Evolutionary conservation across 164 flowering plant genomes (phyloP).

Genomic region (Saururus chinensis): DNA sequence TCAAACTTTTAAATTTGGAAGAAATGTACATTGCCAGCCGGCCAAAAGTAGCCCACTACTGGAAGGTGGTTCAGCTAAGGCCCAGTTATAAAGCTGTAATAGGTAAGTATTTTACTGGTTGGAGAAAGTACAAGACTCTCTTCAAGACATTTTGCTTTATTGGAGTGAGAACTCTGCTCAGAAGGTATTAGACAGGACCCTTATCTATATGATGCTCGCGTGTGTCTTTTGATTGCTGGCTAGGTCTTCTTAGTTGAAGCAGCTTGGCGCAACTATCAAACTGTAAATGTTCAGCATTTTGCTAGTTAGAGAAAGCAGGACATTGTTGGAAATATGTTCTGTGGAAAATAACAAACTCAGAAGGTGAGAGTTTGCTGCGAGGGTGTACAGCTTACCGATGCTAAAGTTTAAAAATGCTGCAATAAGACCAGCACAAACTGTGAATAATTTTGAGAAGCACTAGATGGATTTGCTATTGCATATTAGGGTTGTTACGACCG

Average conservation of each 20-base stretch:
- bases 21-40: conserved; percentile 51
- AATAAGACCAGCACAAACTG: too few species aligned
- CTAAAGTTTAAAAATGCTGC: too few species aligned
- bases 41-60: conserved; percentile 55
- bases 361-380: too few species aligned
- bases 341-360: too few species aligned
- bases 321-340: neutral
- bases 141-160: conserved; percentile 59
- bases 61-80: conserved; percentile 50
- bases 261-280: neutral
- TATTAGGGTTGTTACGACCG: too few species aligned
- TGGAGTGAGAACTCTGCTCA: conserved; percentile 42
- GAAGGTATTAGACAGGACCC: conserved; percentile 31
- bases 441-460: too few species aligned
- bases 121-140: conserved; percentile 73
- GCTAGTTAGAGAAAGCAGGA: neutral
- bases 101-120: conserved; percentile 68
- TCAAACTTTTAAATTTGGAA: conserved; percentile 55
- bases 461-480: too few species aligned
- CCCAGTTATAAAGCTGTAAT: conserved; percentile 74
- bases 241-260: neutral
- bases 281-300: neutral
- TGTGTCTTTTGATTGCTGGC: neutral
- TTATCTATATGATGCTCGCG: neutral
- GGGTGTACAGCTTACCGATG: too few species aligned